Conservation (phyloP, 1,284 basidiomycete species). For the Peniophora sp. region DNA sequence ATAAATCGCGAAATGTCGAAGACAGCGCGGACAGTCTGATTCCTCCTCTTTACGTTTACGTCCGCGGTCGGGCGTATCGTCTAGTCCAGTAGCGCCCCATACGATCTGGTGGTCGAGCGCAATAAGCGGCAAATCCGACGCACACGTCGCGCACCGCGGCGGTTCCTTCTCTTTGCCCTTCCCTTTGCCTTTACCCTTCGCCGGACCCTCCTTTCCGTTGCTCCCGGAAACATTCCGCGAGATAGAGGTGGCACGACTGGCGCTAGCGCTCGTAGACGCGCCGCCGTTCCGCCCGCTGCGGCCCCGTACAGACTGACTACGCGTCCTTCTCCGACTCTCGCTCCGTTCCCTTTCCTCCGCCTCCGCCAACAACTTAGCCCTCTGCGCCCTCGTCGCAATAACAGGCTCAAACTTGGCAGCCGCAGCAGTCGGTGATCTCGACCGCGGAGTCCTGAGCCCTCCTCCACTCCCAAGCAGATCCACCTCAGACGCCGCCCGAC, state of each 20-base stretch:
- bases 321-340: conserved; percentile 10
- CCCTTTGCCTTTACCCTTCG: conserved; percentile 15
- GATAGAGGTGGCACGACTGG: conserved; percentile 2
- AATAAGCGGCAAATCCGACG: conserved; percentile 62
- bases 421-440: background rate
- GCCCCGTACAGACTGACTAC: conserved; percentile 19
- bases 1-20: conserved; percentile 48
- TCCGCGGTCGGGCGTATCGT: conserved; percentile 25
- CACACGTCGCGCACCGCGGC: conserved; percentile 60
- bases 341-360: background rate
- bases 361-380: background rate
- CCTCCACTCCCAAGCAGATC: conserved; percentile 31
- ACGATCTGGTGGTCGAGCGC: conserved; percentile 64
- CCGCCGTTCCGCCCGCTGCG: conserved; percentile 14
- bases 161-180: conserved; percentile 24
- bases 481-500: conserved; percentile 4
- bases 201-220: background rate
- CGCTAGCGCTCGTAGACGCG: conserved; percentile 12
- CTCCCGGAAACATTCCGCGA: background rate
- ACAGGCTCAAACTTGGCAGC: conserved; percentile 37
- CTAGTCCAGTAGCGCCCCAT: conserved; percentile 54
- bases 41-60: conserved; percentile 48
- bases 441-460: background rate
- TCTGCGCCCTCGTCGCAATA: conserved; percentile 51
- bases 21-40: conserved; percentile 67